Evolutionary conservation across 805 yeast genomes (phyloP), one percentile per base, ranked within the genome.

Genomic region (Cyberlindnera euphorbiiphila): DNA sequence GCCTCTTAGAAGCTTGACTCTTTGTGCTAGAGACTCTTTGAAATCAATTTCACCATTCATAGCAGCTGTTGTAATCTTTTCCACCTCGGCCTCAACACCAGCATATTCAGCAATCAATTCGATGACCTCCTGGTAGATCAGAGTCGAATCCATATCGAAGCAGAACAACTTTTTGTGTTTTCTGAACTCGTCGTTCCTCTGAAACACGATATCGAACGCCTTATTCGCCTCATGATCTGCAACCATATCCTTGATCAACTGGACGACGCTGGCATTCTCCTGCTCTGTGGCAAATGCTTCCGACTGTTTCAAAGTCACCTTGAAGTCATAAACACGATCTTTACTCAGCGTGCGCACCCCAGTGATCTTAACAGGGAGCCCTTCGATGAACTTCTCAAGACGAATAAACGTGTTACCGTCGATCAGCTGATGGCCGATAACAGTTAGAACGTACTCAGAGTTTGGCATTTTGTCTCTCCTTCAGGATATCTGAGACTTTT

Each of bases 11-110:
- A 93, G 68, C 15, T 65, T 61, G 8, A 87, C 97, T 39, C 99
- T 74, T 56, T 76, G 76, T 1, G 68, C 68, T 32, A 93, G 66
- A 0, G 96, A 85, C 49, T 84, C 85, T 45, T 75, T 78, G 68
- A 93, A 93, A 58, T 93, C 98, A 14, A 93, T 66, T 56, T 91
- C 96, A 19, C 97, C 97, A 52, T 91, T 89, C 99, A 93, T 93
- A 15, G 98, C 98, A 18, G 86, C 71, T 26, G 83, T 86, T 3
- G 99, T 93, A 51, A 93, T 89, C 21, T 72, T 83, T 5, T 91
- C 84, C 6, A 93, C 98, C 58, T 86, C 69, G 6, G 72, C 78
- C 55, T 93, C 96, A 23, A 93, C 95, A 48, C 75, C 72, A n/a
- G 96, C 98, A 52, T 85, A 82, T 0, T 87, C 87, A 3, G 98